A percentile compares a stretch with the other conserved stretches of the same genome.
Evolutionary conservation across 805 yeast genomes (phyloP).

Genomic region (Scheffersomyces spartinae): DNA sequence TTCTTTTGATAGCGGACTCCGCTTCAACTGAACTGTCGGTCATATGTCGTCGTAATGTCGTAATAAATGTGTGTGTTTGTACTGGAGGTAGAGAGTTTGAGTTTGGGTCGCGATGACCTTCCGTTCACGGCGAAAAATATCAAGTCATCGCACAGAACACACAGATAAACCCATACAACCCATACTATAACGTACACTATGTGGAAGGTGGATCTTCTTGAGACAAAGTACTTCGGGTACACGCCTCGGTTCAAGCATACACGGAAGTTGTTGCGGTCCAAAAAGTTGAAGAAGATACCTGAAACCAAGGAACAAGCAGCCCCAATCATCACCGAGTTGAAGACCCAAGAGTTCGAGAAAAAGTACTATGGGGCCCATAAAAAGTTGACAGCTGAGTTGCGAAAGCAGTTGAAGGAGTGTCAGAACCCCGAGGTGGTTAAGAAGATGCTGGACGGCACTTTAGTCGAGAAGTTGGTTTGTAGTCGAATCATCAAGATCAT

Average conservation of each 20-base stretch:
- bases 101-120: too few relatives aligned
- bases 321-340: slow-evolving; percentile 31
- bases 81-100: too few relatives aligned
- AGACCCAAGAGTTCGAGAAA: slow-evolving; percentile 32
- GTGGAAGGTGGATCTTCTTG: slow-evolving; percentile 49
- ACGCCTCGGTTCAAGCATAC: slow-evolving; percentile 40
- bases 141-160: too few relatives aligned
- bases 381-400: slow-evolving; percentile 29
- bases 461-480: slow-evolving; percentile 3
- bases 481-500: neutral
- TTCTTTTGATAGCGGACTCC: too few relatives aligned
- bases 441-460: slow-evolving; percentile 1
- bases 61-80: too few relatives aligned
- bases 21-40: too few relatives aligned
- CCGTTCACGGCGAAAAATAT: too few relatives aligned
- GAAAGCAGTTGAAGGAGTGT: slow-evolving; percentile 9
- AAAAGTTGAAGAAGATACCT: slow-evolving; percentile 31
- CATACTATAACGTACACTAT: too few relatives aligned
- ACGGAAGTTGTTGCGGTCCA: slow-evolving; percentile 31
- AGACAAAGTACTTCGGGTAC: slow-evolving; percentile 31
- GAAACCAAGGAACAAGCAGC: slow-evolving; percentile 30
- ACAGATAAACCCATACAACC: too few relatives aligned
- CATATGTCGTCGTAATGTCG: too few relatives aligned
- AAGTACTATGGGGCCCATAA: slow-evolving; percentile 36
- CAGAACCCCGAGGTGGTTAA: slow-evolving; percentile 1